Base-by-base conservation (phyloP, 2,329 filamentous ascomycete species). In the Gyromitra esculenta region DNA sequence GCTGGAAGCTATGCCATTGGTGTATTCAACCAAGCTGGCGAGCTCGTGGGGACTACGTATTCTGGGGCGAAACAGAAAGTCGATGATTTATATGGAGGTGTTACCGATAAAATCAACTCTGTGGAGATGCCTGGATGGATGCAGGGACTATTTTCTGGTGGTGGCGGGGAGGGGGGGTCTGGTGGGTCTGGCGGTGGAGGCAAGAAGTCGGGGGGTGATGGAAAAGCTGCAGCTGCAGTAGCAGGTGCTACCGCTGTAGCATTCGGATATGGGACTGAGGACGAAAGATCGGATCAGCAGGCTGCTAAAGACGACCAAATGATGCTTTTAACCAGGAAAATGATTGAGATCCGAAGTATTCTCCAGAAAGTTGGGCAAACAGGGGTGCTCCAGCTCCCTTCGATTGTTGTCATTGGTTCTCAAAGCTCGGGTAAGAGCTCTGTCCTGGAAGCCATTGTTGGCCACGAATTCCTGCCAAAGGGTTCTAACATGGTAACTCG, bases 401-500 rank as follows among this genome's bases (percentile, higher is more conserved):
- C 96, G 0, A 99, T 99, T 74, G 96, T 99, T n/a, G 96, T 99
- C 48, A 97, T 99, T 80, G 96, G 96, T 31, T 99, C 96, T 1
- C 96, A 99, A 83, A 99, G 96, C 0, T 98, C 96, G 0, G 96
- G 96, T 52, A 99, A 99, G 85, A 98, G 95, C 82, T 99, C 96
- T 0, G 96, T 99, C 0, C 84, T 99, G 62, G 96, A 99, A 83
- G 93, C 96, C 21, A 97, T 99, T 77, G 96, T 99, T 70, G 96
- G 96, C 4, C 96, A 99, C 82, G 96, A 99, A 81, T 99, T 99
- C 80, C 85, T 99, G 59, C 96, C 96, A 5, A 99, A 99, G 84
- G 96, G 96, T n/a, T 91, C 91, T 54, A 99, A 99, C 82, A 99
- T 99, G 96, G 96, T 99, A 64, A 99, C 96, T 7, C 89, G 96